phyloP scores from a whole-genome alignment of 306 rosid genomes.

The Vigna radiata region DNA sequence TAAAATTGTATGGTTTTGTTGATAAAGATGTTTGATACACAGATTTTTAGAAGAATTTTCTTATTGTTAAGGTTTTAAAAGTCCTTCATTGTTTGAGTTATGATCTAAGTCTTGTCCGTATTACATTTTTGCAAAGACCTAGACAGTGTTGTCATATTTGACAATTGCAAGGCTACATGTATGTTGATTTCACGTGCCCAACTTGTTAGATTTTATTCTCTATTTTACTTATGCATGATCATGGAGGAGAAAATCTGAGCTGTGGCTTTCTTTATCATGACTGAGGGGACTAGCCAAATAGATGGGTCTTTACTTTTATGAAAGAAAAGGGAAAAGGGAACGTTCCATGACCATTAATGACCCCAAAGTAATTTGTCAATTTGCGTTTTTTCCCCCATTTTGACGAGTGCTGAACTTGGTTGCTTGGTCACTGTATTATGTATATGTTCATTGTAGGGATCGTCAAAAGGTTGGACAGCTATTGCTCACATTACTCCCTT shows the following conservation, averaged over 20 bases:
- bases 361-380: neutral
- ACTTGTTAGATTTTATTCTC: conserved; percentile 9
- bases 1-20: conserved; percentile 8
- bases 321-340: neutral
- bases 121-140: conserved; percentile 1
- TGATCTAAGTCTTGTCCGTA: neutral
- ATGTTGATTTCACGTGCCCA: neutral
- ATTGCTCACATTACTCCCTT: neutral
- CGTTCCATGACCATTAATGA: neutral
- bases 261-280: conserved; percentile 6
- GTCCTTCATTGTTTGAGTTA: conserved; percentile 18
- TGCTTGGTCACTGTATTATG: conserved; percentile 20
- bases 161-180: conserved; percentile 13
- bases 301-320: neutral
- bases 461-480: neutral
- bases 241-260: neutral
- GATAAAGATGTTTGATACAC: neutral
- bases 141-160: neutral
- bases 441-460: conserved; percentile 3
- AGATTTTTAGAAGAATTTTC: neutral
- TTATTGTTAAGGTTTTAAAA: conserved; percentile 13
- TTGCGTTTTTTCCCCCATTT: conserved; percentile 7
- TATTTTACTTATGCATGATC: neutral
- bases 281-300: neutral
- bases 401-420: neutral